phyloP scores from a whole-genome alignment of 2,329 filamentous ascomycete genomes.

The Fusarium sambucinum region DNA sequence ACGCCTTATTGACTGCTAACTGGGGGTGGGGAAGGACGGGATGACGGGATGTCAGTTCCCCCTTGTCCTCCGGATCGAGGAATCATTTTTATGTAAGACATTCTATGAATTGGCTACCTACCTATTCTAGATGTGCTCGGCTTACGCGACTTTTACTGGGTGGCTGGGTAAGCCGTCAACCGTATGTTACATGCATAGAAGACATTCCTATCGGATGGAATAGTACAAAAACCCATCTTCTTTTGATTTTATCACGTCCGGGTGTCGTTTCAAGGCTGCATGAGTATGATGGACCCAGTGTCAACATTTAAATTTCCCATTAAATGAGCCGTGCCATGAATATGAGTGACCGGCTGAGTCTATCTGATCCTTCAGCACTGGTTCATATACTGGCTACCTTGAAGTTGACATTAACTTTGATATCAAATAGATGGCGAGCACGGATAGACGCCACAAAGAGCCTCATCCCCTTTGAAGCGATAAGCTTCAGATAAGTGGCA shows the following conservation, averaged over 20 bases:
- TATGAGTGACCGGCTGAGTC: not conserved
- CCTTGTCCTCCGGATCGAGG: slow-evolving; percentile 1
- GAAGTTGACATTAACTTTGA: not conserved
- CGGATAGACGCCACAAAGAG: slow-evolving; percentile 22
- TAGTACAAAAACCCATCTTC: not conserved
- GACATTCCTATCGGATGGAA: not conserved
- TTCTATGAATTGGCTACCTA: not conserved
- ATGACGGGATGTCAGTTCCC: slow-evolving; percentile 3
- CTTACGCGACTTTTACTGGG: not conserved
- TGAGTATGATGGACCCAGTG: too few species aligned
- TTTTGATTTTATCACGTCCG: not conserved
- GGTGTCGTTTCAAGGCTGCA: accelerated
- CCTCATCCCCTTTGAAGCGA: not conserved
- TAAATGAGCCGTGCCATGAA: not conserved
- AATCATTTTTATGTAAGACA: not conserved
- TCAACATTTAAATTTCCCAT: accelerated
- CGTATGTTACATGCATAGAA: not conserved
- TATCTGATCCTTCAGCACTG: not conserved
- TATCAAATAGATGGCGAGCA: too few species aligned
- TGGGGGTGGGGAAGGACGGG: slow-evolving; percentile 5
- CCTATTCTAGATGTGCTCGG: not conserved
- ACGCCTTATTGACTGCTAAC: slow-evolving; percentile 3
- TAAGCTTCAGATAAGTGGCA: not conserved
- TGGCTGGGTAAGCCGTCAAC: not conserved
- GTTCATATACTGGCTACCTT: accelerated